Conservation (phyloP, 176 grass and related monocot species). For the bread wheat (Triticum aestivum) region IWGSC_CS_RefSeq_v2.1 NC_057809.1:534213413-534213912, state of each 20-base stretch:
- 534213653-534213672: not conserved
- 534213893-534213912: too few species aligned
- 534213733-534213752: not conserved
- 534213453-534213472: not conserved
- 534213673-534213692: not conserved
- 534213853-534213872: too few species aligned
- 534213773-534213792: not conserved
- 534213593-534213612: not conserved
- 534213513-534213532: not conserved
- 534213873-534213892: too few species aligned
- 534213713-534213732: not conserved
- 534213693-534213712: not conserved
- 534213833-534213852: too few species aligned
- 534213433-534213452: too few species aligned
- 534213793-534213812: too few species aligned
- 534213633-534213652: not conserved
- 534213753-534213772: not conserved
- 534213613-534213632: not conserved
- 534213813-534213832: too few species aligned
- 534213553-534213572: not conserved
- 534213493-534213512: not conserved
- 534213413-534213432: too few species aligned
- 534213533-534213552: not conserved
- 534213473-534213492: not conserved
- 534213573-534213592: not conserved